phyloP scores from a whole-genome alignment of 176 grass and related monocot species.

The Musa acuminata region DNA sequence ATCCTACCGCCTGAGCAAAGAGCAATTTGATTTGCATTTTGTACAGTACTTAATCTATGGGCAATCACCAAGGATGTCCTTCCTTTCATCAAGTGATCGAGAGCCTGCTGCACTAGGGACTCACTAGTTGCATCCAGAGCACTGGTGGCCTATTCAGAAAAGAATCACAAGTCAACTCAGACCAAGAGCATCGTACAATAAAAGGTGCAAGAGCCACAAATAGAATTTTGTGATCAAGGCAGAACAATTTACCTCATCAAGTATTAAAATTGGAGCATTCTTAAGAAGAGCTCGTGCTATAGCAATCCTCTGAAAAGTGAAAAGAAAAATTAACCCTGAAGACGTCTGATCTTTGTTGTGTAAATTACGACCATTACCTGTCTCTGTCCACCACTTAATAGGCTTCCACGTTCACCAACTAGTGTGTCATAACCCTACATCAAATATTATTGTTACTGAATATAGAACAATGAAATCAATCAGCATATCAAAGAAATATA shows the following conservation, averaged over 20 bases:
- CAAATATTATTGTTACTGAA: not conserved
- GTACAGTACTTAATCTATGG: conserved; percentile 81
- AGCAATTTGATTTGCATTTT: conserved; percentile 73
- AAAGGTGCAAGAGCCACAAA: not conserved
- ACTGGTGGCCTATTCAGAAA: conserved; percentile 67
- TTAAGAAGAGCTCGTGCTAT: conserved; percentile 90
- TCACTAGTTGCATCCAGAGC: conserved; percentile 82
- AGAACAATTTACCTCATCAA: conserved; percentile 70
- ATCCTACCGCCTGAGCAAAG: conserved; percentile 71
- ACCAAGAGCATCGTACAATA: not conserved
- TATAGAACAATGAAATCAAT: not conserved
- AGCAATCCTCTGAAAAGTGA: conserved; percentile 67
- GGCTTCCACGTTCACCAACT: conserved; percentile 82
- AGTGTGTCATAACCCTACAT: conserved; percentile 78
- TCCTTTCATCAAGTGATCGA: conserved; percentile 75
- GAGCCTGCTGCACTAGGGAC: conserved; percentile 77
- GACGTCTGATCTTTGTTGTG: too few relatives aligned
- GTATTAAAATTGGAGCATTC: conserved; percentile 88
- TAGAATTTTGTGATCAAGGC: not conserved
- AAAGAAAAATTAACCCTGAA: conserved; percentile 3
- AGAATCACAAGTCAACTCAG: not conserved
- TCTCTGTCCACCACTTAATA: conserved; percentile 93
- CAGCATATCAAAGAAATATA: not conserved
- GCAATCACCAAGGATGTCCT: conserved; percentile 93
- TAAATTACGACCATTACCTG: conserved; percentile 42